phyloP scores from a whole-genome alignment of 345 rosid genomes.

The Passiflora organensis region DNA sequence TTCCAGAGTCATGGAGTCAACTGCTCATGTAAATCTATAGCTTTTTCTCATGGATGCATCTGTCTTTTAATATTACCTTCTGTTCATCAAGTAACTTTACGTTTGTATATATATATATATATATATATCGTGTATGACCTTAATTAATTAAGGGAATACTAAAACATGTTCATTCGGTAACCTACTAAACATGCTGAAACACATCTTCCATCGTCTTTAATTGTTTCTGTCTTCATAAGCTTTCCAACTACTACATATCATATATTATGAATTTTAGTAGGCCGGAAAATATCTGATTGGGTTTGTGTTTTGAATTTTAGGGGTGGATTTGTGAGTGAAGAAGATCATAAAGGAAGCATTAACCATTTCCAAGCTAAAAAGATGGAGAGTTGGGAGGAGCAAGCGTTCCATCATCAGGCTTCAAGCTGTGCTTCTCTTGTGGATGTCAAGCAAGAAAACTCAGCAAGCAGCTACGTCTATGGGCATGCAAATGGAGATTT shows the following conservation, averaged over 20 bases:
- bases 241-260: too few relatives aligned
- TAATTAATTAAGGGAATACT: too few relatives aligned
- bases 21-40: constrained; percentile 43
- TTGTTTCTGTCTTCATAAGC: too few relatives aligned
- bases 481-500: constrained; percentile 40
- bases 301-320: constrained; percentile 23
- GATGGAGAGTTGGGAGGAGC: constrained; percentile 65
- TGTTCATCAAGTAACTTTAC: not conserved
- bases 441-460: constrained; percentile 66
- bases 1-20: constrained; percentile 87
- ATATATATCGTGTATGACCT: too few relatives aligned
- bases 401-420: constrained; percentile 43
- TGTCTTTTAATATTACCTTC: not conserved
- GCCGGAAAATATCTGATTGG: constrained; percentile 1
- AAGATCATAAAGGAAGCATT: constrained; percentile 37
- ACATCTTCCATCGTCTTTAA: too few relatives aligned
- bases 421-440: constrained; percentile 30
- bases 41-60: not conserved
- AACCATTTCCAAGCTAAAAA: constrained; percentile 49
- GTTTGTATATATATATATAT: not conserved
- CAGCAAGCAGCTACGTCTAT: constrained; percentile 36
- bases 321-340: constrained; percentile 65
- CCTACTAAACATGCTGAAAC: too few relatives aligned
- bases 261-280: not conserved
- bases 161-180: too few relatives aligned